These are phyloP conservation scores for Cyberlindnera lachancei DNA, from an alignment of 805 yeast genomes.

Conservation along the genomic window DNA sequence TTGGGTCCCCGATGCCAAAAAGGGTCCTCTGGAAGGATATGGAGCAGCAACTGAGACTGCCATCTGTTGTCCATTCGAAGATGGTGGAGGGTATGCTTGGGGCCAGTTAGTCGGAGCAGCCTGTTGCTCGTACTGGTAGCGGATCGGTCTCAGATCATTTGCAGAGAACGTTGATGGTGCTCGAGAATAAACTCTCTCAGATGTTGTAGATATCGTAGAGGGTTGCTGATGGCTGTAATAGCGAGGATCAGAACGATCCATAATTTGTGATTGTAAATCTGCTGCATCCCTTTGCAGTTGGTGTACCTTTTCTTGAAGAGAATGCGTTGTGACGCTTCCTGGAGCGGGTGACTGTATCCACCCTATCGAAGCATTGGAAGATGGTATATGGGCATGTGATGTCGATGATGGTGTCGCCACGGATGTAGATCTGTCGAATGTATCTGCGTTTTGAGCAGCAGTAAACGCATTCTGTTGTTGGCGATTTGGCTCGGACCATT, in stretches of 20 bases:
- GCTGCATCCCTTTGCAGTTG: slow-evolving; percentile 20
- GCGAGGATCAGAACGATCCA: neutral
- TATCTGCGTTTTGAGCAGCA: neutral
- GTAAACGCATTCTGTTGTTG: too few relatives aligned
- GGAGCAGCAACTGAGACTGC: neutral
- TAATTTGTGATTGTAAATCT: slow-evolving; percentile 13
- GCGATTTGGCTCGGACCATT: too few relatives aligned
- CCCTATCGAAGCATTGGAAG: neutral
- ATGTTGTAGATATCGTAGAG: neutral
- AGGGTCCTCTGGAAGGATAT: neutral
- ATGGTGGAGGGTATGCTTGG: slow-evolving; percentile 1
- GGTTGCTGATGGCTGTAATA: neutral
- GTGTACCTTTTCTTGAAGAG: slow-evolving; percentile 16
- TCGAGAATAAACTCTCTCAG: neutral
- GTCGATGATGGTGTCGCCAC: neutral
- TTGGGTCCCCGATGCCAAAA: neutral
- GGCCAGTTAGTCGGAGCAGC: neutral
- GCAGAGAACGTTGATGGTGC: neutral
- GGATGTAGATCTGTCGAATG: neutral
- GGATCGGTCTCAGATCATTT: slow-evolving; percentile 3
- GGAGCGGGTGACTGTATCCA: slow-evolving; percentile 6
- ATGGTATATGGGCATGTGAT: neutral
- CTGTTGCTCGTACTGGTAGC: slow-evolving; percentile 2
- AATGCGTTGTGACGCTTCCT: slow-evolving; percentile 4
- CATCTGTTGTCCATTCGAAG: neutral